Conservation (phyloP, 768 basidiomycete genomes). For the Leucogyrophana mollusca region DNA sequence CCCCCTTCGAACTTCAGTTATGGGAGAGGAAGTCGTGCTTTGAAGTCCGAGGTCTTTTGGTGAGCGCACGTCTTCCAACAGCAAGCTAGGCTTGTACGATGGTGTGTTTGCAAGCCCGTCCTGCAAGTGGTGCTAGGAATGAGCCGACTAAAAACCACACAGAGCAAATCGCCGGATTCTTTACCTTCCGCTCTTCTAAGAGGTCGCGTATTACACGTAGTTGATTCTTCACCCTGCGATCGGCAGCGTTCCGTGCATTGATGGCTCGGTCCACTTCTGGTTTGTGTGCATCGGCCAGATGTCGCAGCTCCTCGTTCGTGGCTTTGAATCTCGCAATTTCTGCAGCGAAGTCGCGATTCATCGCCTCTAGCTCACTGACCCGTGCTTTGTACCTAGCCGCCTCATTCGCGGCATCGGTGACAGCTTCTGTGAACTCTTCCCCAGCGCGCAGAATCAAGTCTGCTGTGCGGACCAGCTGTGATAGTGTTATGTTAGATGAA, state of each 20-base stretch:
- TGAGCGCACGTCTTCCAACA: too few relatives aligned
- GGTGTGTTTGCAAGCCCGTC: conserved; percentile 8
- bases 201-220: conserved; percentile 42
- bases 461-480: conserved; percentile 26
- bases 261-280: conserved; percentile 27
- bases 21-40: too few relatives aligned
- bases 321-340: conserved; percentile 25
- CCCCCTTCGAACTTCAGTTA: too few relatives aligned
- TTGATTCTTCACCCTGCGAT: conserved; percentile 31
- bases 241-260: conserved; percentile 30
- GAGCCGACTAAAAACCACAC: conserved; percentile 6
- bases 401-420: conserved; percentile 21
- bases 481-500: neutral
- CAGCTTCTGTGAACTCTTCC: conserved; percentile 23
- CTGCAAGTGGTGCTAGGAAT: conserved; percentile 8
- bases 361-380: conserved; percentile 37
- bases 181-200: conserved; percentile 40
- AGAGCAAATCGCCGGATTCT: conserved; percentile 4
- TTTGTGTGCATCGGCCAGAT: conserved; percentile 19
- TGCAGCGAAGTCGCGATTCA: conserved; percentile 21
- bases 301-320: conserved; percentile 35
- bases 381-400: conserved; percentile 22
- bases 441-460: conserved; percentile 26
- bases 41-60: conserved; percentile 17
- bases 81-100: neutral